These are phyloP conservation scores for Ceratorhiza oryzae-sativae DNA, from an alignment of 1,284 basidiomycete genomes.

Conservation along the genomic window DNA sequence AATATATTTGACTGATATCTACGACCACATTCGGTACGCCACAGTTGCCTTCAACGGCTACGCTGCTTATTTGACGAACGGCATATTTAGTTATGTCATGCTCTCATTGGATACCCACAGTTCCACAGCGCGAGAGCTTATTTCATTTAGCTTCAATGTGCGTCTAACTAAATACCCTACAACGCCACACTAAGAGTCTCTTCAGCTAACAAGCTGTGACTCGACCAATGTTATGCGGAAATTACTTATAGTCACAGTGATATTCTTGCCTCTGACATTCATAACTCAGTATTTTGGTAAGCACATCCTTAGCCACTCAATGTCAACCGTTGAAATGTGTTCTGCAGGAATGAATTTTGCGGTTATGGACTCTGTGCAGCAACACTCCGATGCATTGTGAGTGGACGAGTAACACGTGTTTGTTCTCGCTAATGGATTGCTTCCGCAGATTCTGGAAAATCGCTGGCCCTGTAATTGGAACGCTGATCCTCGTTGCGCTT, in stretches of 20 bases:
- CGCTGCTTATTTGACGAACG: neutral
- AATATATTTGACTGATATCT: slow-evolving; percentile 21
- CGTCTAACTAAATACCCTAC: neutral
- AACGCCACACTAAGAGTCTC: neutral
- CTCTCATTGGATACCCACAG: slow-evolving; percentile 13
- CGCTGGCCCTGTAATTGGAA: slow-evolving; percentile 10
- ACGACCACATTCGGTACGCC: slow-evolving; percentile 23
- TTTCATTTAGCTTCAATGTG: slow-evolving; percentile 25
- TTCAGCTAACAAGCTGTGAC: slow-evolving; percentile 24
- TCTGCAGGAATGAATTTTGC: slow-evolving; percentile 70
- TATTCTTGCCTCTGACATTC: slow-evolving; percentile 72
- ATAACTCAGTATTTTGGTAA: slow-evolving; percentile 71
- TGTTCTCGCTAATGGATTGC: neutral
- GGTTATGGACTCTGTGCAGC: slow-evolving; percentile 53
- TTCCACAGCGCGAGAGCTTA: slow-evolving; percentile 4
- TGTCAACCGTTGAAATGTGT: slow-evolving; percentile 46
- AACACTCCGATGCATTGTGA: slow-evolving; percentile 26
- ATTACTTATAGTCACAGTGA: slow-evolving; percentile 61
- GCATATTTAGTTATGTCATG: slow-evolving; percentile 14
- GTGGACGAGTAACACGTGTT: neutral
- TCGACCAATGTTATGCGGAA: slow-evolving; percentile 23
- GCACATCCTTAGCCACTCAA: slow-evolving; percentile 15
- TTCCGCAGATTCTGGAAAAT: slow-evolving; percentile 23
- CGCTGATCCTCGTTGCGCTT: slow-evolving; percentile 13
- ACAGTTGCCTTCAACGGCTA: neutral